Evolutionary conservation across 169 alveolate genomes (phyloP).

Genomic region (Eimeria maxima): DNA sequence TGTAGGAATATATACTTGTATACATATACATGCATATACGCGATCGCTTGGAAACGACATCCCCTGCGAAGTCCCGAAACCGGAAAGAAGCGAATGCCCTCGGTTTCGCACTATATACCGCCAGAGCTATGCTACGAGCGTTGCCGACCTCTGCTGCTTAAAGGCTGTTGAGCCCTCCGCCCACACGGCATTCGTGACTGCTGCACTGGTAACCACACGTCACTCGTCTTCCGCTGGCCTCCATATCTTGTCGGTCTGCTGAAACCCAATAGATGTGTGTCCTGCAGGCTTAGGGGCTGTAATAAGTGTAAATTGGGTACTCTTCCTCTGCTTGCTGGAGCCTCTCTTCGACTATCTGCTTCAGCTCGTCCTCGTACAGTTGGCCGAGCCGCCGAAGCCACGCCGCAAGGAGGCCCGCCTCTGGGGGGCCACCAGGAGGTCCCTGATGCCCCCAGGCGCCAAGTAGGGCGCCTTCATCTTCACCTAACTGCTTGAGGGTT

Average conservation of each 20-base stretch:
- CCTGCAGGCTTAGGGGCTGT: conserved; percentile 22
- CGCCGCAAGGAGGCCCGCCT: conserved; percentile 26
- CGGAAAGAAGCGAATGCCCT: too few relatives aligned
- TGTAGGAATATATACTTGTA: not conserved
- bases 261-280: not conserved
- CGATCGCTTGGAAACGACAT: too few relatives aligned
- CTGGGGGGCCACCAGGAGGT: conserved; percentile 35
- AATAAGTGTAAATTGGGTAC: conserved; percentile 44
- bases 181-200: not conserved
- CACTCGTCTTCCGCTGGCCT: not conserved
- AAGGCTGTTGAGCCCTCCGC: not conserved
- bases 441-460: conserved; percentile 60
- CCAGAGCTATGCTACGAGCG: not conserved
- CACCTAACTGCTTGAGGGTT: conserved; percentile 21
- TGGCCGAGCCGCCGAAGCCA: conserved; percentile 72
- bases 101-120: not conserved
- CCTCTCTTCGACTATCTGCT: conserved; percentile 31
- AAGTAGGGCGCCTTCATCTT: conserved; percentile 22
- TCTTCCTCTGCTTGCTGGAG: conserved; percentile 74
- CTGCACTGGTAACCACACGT: not conserved
- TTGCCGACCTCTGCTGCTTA: not conserved
- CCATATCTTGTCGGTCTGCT: not conserved
- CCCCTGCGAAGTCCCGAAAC: too few relatives aligned
- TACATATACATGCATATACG: not conserved
- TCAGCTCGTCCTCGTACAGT: conserved; percentile 45